phyloP scores from a whole-genome alignment of 305 asterid species.

The Fraxinus greggii region DNA sequence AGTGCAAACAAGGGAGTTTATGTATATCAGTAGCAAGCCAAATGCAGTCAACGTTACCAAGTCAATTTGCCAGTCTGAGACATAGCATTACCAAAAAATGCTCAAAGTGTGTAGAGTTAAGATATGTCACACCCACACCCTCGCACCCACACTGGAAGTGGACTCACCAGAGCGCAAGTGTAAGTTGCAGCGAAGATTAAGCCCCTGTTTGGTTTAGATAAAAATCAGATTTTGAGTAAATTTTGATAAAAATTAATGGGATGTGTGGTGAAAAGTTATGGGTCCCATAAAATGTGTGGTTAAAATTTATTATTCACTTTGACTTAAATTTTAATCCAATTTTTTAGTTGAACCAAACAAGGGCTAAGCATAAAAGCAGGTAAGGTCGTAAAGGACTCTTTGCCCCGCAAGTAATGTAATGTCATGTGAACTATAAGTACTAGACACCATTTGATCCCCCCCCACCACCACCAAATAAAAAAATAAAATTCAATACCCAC shows the following conservation, averaged over 20 bases:
- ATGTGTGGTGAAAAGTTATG: not conserved
- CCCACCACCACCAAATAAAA: not conserved
- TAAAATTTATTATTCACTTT: not conserved
- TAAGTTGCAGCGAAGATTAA: not conserved
- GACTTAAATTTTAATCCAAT: not conserved
- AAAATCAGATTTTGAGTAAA: not conserved
- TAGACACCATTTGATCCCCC: not conserved
- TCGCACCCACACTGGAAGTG: not conserved
- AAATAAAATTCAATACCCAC: not conserved
- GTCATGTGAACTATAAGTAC: not conserved
- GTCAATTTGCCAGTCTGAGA: not conserved
- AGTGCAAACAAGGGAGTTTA: not conserved
- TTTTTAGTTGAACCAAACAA: not conserved
- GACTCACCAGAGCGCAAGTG: not conserved
- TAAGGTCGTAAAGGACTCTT: not conserved
- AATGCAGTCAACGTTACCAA: not conserved
- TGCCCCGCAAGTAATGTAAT: not conserved
- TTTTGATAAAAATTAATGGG: not conserved
- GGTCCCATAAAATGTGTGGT: too few species aligned
- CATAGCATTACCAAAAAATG: not conserved
- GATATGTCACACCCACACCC: not conserved
- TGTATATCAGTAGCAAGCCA: not conserved
- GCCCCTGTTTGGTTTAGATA: not conserved
- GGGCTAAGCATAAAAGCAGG: not conserved
- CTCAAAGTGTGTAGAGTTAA: not conserved